phyloP scores from a whole-genome alignment of 495 filamentous ascomycete species.

The Daldinia concentrica region DNA sequence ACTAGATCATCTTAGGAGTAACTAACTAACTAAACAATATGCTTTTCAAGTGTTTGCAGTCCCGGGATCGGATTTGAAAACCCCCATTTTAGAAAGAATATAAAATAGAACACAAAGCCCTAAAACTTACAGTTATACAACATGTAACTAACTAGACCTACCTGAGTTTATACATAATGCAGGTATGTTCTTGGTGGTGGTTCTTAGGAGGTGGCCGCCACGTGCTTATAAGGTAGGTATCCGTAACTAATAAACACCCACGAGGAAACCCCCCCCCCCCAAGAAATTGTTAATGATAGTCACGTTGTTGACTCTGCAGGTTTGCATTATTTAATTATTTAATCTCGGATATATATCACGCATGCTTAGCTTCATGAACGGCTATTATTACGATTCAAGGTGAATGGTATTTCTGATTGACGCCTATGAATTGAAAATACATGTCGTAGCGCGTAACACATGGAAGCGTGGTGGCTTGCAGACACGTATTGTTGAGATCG shows the following conservation, averaged over 20 bases:
- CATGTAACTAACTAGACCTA: neutral
- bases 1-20: neutral
- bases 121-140: too few species aligned
- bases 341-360: neutral
- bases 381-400: neutral
- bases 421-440: too few species aligned
- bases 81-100: neutral
- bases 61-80: neutral
- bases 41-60: neutral
- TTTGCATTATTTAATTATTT: neutral
- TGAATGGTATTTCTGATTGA: constrained; percentile 5
- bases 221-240: too few species aligned
- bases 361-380: neutral
- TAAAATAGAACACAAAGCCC: too few species aligned
- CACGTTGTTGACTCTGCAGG: neutral
- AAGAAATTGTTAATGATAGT: too few species aligned
- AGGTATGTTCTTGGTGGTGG: too few species aligned
- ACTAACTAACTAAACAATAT: neutral
- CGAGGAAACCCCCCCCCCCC: too few species aligned
- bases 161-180: too few species aligned
- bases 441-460: constrained; percentile 12
- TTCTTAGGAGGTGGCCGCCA: too few species aligned
- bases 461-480: constrained; percentile 8
- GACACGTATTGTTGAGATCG: constrained; percentile 9
- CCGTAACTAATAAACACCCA: too few species aligned